These are phyloP conservation scores for Amesomyces nigricolor DNA, from an alignment of 2,329 filamentous ascomycete species.

Conservation along the genomic window DNA sequence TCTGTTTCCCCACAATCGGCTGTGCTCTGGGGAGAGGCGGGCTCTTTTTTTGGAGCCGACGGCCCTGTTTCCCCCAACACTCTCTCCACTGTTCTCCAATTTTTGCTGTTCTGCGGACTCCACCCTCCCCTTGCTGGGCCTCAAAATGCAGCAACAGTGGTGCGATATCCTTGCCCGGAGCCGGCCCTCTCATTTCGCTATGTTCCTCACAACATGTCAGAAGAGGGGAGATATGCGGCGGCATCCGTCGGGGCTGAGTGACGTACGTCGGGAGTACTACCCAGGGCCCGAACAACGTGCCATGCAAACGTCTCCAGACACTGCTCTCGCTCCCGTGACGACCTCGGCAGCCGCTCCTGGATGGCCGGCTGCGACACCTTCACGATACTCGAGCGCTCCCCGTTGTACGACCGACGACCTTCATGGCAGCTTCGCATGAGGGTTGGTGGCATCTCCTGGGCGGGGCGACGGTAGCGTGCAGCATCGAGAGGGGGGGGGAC, in stretches of 20 bases:
- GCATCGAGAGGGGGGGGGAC: constrained; percentile 14
- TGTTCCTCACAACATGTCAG: neutral
- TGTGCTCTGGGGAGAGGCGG: constrained; percentile 7
- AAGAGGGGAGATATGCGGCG: neutral
- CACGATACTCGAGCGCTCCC: constrained; percentile 25
- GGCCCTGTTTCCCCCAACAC: constrained; percentile 21
- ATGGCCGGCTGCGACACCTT: constrained; percentile 24
- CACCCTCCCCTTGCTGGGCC: constrained; percentile 4
- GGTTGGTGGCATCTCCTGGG: constrained; percentile 5
- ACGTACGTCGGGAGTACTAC: neutral
- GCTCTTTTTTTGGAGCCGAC: constrained; percentile 20
- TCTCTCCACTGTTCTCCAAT: constrained; percentile 19
- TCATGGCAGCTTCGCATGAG: constrained; percentile 22
- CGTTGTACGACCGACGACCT: constrained; percentile 21
- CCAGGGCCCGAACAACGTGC: constrained; percentile 2
- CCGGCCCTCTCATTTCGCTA: constrained; percentile 17
- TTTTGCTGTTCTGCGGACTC: constrained; percentile 8
- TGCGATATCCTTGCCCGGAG: constrained; percentile 2
- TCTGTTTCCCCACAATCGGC: constrained; percentile 16
- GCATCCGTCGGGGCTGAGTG: neutral
- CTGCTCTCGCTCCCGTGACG: constrained; percentile 10
- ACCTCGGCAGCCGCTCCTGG: constrained; percentile 17
- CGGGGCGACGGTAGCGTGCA: constrained; percentile 22
- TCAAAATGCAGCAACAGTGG: constrained; percentile 1
- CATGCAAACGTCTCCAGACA: constrained; percentile 14